Evolutionary conservation across 306 rosid genomes (phyloP), one percentile per base, ranked within the genome.

Genomic region (Purshia tridentata): DNA sequence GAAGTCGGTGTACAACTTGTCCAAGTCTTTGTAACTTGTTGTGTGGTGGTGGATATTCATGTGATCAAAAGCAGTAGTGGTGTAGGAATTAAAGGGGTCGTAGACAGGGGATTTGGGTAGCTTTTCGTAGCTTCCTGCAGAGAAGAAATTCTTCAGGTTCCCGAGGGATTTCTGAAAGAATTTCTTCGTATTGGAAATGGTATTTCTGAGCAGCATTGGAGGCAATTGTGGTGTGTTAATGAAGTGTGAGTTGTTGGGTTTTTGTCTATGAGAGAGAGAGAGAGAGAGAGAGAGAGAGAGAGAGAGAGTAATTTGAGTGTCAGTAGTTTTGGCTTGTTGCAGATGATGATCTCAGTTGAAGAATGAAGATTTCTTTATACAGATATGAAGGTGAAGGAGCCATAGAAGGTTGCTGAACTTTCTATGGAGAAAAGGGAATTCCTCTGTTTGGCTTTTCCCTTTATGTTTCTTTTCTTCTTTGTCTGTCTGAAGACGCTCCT

Each of bases 101-200:
- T 0, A 82, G 75, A 57, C 49, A 42, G 87, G 77, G 47, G 93
- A 70, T 86, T 90, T 88, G 4, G 99, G 97, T 50, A 95, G 88
- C 83, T 81, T 82, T 46, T 88, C 57, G 78, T 95, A 95, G 53
- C 56, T 81, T 0, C 67, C 72, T 0, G 70, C 63, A 50, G 96
- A 77, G 80, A 95, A 95, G 63, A 95, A 44, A 44, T 81, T 84
- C 84, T 87, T 95, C 83, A 95, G 75, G 77, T 68, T 88, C 72
- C 86, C 83, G 6, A 95, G 7, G 23, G 97, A 87, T 77, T 81
- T 91, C 40, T 78, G 84, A 72, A 95, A 84, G 86, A 95, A 90
- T 82, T 81, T 88, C 84, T 82, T 91, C 77, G 99, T 88, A 78
- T 52, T 81, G 70, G 90, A 79, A 82, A 93, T 81, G 70, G 98